Evolutionary conservation across 208 protist species (phyloP).

Genomic region (Vickermania spadyakhi): DNA sequence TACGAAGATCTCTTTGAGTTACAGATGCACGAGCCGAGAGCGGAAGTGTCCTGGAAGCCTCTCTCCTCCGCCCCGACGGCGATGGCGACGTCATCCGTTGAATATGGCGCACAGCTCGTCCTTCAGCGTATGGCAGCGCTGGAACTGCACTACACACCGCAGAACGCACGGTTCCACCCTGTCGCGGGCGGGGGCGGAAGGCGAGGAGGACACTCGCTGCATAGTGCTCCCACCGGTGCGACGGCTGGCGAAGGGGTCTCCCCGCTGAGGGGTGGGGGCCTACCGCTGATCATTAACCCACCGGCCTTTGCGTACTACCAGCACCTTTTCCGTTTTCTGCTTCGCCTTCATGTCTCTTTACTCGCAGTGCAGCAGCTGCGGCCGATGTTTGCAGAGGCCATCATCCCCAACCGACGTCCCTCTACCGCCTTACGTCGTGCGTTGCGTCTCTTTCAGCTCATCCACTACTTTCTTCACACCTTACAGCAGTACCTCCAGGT

Average conservation of each 20-base stretch:
- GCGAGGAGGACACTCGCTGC: too few relatives aligned
- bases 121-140: slow-evolving; percentile 32
- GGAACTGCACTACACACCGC: slow-evolving; percentile 30
- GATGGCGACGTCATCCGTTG: slow-evolving; percentile 36
- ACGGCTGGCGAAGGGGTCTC: too few relatives aligned
- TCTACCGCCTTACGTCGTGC: slow-evolving; percentile 52
- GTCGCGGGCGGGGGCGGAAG: background rate
- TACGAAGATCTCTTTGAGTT: background rate
- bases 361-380: slow-evolving; percentile 49
- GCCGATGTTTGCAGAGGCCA: slow-evolving; percentile 40
- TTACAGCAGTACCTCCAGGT: slow-evolving; percentile 69
- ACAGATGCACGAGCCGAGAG: background rate
- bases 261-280: slow-evolving; percentile 9
- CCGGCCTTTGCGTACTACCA: slow-evolving; percentile 76
- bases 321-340: slow-evolving; percentile 55
- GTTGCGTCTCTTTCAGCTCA: slow-evolving; percentile 47
- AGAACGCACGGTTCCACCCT: slow-evolving; percentile 4
- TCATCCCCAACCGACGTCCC: slow-evolving; percentile 40
- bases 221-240: too few relatives aligned
- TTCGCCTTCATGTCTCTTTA: slow-evolving; percentile 46
- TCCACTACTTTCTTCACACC: slow-evolving; percentile 53
- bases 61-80: background rate
- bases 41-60: background rate
- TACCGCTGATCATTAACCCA: slow-evolving; percentile 50
- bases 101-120: slow-evolving; percentile 37